Evolutionary conservation across 139 green algal genomes (phyloP), one percentile per base, ranked within the genome.

Genomic region (Edaphochlamys debaryana): DNA sequence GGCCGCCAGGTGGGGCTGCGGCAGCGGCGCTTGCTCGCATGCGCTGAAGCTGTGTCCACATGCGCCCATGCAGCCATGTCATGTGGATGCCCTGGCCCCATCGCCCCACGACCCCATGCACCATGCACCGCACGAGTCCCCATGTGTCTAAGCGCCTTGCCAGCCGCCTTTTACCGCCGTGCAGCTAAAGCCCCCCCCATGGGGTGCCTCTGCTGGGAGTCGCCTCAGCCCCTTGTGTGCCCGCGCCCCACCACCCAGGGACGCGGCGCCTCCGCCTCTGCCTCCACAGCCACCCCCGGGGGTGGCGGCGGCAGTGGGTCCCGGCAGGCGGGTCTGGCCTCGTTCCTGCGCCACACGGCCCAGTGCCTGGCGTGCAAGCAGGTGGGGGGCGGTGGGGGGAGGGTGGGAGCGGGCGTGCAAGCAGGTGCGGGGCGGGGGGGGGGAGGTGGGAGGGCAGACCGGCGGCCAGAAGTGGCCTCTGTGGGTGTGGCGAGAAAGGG

Each of bases 291-390:
- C 52, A n/a, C n/a, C 32, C 45, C 29, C 36, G 66, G 30, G 45
- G 52, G 75, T 40, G 41, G 54, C 36, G 58, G 34, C 27, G 60
- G 38, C 34, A n/a, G 69, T 34, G 81, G 58, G 3, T 34, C 5
- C 0, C 69, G 67, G 30, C 89, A 92, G 68, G 79, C 72, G 5
- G 84, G 89, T 27, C 62, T 92, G 23, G 64, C 30, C 32, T 32
- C 58, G 19, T 93, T 93, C 79, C 91, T 85, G 74, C 87, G 85
- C 54, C 80, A 88, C 48, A 87, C 79, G 0, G 58, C 87, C 29
- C 85, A 86, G 60, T 95, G 92, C 85, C 58, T 95, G 69, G 70
- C 64, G 34, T 95, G 92, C 85, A 89, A 75, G 29, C 73, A 87
- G 54, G 73, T 80, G 30, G 2, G 36, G 17, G 73, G 50, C 42